A percentile compares a stretch with the other conserved stretches of the same genome.
These are phyloP conservation scores for Pseudocercospora macadamiae DNA, from an alignment of 2,329 filamentous ascomycete species.

Conservation along the genomic window DNA sequence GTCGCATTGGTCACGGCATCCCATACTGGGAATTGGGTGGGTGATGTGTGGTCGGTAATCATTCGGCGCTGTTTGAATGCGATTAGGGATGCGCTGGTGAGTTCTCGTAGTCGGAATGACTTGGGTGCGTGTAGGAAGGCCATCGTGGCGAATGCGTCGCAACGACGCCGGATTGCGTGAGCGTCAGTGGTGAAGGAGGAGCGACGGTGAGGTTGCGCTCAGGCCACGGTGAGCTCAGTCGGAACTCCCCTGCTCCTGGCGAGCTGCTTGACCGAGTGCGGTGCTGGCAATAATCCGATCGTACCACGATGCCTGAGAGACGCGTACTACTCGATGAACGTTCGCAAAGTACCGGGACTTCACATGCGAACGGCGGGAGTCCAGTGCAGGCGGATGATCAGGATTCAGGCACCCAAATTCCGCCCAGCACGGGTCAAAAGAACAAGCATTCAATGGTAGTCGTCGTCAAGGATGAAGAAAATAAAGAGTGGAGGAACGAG, in stretches of 20 bases:
- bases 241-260: too few relatives aligned
- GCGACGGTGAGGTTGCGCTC: not conserved
- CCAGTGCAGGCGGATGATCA: not conserved
- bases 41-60: slow-evolving; percentile 23
- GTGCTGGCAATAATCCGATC: too few relatives aligned
- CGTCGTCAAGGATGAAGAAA: not conserved
- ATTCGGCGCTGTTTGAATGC: slow-evolving; percentile 42
- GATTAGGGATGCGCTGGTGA: slow-evolving; percentile 40
- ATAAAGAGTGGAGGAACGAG: not conserved
- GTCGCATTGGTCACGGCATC: slow-evolving; percentile 37
- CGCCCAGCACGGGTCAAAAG: not conserved
- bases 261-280: too few relatives aligned
- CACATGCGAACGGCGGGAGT: not conserved
- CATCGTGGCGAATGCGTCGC: slow-evolving; percentile 34
- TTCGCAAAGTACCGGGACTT: not conserved
- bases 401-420: slow-evolving; percentile 4
- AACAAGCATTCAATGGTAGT: slow-evolving; percentile 5
- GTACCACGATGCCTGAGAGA: too few relatives aligned
- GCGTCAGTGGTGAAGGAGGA: not conserved
- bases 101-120: slow-evolving; percentile 45
- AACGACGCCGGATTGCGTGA: not conserved
- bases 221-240: not conserved
- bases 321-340: too few relatives aligned
- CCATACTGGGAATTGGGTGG: slow-evolving; percentile 35
- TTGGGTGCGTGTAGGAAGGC: slow-evolving; percentile 52